Conservation (phyloP, 83 land plant species). For the Thuja plicata region DNA sequence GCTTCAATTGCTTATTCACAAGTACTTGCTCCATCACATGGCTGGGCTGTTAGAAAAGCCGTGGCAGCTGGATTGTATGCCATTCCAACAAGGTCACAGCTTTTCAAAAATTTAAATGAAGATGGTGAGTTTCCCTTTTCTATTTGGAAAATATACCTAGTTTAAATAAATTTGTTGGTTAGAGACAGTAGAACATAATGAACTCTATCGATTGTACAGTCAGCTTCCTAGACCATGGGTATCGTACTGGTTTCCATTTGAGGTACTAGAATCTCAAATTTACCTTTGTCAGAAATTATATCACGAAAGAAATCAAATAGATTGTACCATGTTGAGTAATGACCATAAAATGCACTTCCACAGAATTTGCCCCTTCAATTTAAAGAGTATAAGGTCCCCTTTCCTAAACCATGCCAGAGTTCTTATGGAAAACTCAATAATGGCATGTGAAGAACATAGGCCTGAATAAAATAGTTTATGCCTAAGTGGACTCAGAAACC, state of each 20-base stretch:
- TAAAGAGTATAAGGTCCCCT: conserved; percentile 63
- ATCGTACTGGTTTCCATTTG: conserved; percentile 71
- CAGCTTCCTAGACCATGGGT: conserved; percentile 12
- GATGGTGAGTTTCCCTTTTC: conserved; percentile 50
- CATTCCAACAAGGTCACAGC: conserved; percentile 72
- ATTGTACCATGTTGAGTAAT: conserved; percentile 65
- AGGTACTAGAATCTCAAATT: conserved; percentile 40
- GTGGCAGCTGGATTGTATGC: conserved; percentile 89
- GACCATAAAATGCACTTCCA: conserved; percentile 57
- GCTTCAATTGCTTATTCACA: conserved; percentile 82
- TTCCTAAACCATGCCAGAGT: conserved; percentile 64
- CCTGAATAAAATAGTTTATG: conserved; percentile 69
- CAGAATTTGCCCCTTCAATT: conserved; percentile 25
- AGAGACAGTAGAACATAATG: background rate
- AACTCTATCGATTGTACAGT: background rate
- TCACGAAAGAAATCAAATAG: conserved; percentile 19
- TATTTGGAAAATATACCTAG: background rate
- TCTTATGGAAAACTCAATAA: conserved; percentile 35
- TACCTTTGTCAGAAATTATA: conserved; percentile 19
- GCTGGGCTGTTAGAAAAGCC: conserved; percentile 88
- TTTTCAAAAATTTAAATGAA: conserved; percentile 78
- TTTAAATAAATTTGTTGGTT: background rate
- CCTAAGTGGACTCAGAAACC: conserved; percentile 61
- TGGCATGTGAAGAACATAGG: conserved; percentile 80
- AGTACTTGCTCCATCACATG: conserved; percentile 86